Evolutionary conservation across 2,329 filamentous ascomycete species (phyloP).

Genomic region (Tolypocladium album): DNA sequence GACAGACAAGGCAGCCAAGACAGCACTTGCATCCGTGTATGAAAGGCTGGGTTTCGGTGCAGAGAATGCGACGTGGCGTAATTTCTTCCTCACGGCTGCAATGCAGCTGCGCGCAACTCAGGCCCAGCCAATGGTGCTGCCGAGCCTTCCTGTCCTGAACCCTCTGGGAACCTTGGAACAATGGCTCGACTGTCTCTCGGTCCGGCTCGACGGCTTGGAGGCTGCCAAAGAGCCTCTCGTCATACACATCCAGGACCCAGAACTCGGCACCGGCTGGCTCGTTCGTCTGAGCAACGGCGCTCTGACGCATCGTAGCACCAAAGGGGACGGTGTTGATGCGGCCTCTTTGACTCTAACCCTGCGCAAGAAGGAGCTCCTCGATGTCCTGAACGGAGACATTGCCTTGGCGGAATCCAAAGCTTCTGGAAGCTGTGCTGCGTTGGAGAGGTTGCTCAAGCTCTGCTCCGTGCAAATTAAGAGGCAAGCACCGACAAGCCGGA

Average conservation of each 20-base stretch:
- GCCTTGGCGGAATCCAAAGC: background rate
- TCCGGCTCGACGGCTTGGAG: background rate
- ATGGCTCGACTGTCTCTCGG: background rate
- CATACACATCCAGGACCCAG: conserved; percentile 1
- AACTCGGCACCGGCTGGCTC: background rate
- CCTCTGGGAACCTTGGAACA: background rate
- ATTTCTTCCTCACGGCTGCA: conserved; percentile 24
- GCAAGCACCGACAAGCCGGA: no score
- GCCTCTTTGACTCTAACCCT: background rate
- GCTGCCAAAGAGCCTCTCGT: background rate
- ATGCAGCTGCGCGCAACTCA: conserved; percentile 10
- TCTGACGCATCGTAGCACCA: background rate
- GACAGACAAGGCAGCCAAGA: conserved; percentile 6
- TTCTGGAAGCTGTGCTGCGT: background rate
- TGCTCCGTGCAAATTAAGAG: background rate
- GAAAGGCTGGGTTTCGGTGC: conserved; percentile 21
- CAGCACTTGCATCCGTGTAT: conserved; percentile 18
- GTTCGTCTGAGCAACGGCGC: conserved; percentile 4
- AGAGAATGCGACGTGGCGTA: conserved; percentile 29
- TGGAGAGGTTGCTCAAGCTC: background rate
- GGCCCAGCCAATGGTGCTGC: background rate
- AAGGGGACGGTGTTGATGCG: background rate
- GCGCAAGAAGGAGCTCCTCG: background rate
- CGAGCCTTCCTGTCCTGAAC: background rate
- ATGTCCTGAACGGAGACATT: background rate